Conservation (phyloP, 352 stramenopile genomes). For the Globisporangium alternatum region DNA sequence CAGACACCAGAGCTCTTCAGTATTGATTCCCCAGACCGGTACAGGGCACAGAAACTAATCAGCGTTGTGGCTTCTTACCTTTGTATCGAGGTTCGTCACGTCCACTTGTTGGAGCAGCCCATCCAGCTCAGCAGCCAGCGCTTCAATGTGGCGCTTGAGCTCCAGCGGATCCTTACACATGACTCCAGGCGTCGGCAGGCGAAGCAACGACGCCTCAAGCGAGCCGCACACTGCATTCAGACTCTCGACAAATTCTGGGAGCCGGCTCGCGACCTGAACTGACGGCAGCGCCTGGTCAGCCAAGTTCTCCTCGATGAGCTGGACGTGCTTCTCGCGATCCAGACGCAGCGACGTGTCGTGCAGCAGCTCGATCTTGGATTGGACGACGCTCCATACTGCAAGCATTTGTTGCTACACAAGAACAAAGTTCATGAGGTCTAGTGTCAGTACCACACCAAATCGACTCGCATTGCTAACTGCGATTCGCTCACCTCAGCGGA, state of each 20-base stretch:
- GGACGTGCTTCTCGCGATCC: slow-evolving; percentile 34
- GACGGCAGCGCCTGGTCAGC: slow-evolving; percentile 24
- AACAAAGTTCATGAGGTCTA: neutral
- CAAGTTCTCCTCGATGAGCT: slow-evolving; percentile 25
- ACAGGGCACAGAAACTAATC: too few relatives aligned
- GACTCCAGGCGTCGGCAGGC: slow-evolving; percentile 31
- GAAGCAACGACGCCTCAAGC: slow-evolving; percentile 33
- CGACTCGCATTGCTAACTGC: neutral
- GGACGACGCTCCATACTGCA: slow-evolving; percentile 34
- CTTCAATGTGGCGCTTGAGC: slow-evolving; percentile 32
- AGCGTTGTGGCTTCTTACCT: slow-evolving; percentile 18
- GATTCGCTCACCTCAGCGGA: slow-evolving; percentile 31
- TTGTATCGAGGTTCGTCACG: slow-evolving; percentile 17
- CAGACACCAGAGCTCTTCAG: neutral
- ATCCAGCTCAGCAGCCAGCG: slow-evolving; percentile 26
- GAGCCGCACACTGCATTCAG: slow-evolving; percentile 26
- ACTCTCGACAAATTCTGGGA: slow-evolving; percentile 19
- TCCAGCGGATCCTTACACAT: slow-evolving; percentile 21
- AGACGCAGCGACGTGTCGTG: slow-evolving; percentile 40
- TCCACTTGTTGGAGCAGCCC: slow-evolving; percentile 28
- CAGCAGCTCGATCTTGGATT: slow-evolving; percentile 48
- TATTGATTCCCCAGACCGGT: neutral
- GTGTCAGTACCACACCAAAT: neutral
- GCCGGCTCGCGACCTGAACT: slow-evolving; percentile 20
- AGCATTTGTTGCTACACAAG: slow-evolving; percentile 40